Base-by-base conservation (phyloP, 345 rosid genomes). In the Gossypium stocksii region DNA sequence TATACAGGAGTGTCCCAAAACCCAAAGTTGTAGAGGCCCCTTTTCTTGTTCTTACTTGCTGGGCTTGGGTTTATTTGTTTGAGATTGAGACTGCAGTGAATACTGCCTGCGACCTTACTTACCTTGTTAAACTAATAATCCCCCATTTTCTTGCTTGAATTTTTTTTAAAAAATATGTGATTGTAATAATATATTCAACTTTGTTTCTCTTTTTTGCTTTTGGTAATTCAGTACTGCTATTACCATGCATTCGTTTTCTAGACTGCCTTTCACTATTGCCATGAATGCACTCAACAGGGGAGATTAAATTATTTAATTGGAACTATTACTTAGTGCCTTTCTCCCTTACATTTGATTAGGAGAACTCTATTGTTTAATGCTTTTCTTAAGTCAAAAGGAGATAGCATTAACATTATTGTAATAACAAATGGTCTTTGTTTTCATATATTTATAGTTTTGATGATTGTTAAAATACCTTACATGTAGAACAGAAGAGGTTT, bases 291-390 rank as follows among this genome's bases (percentile, higher is more conserved):
- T 45, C 67, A n/a, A 69, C 63, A 29, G 9, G 22, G 38, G 20
- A 51, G 19, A 15, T 53, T 27, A 29, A 48, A 34, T 29, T 49
- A 17, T 69, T 23, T 46, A n/a, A 70, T 70, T 17, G 19, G 20
- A 29, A 52, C 9, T 7, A 6, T 7, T 19, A 54, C 25, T 29
- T 3, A 57, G 53, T 43, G 64, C 12, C 8, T 25, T 72, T 60
- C 75, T 44, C 11, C 52, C 75, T 56, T 20, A 63, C 75, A 45
- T 34, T 72, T 72, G 46, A 53, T 53, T 53, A 53, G n/a, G 22
- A 12, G 58, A 53, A 53, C 11, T 53, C 20, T n/a, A 53, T 53
- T 17, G 17, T 44, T 46, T 0, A 72, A 23, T 44, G 66, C 9
- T 22, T 45, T 49, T 73, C 46, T 49, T 22, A 11, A 60, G 68